A percentile compares a stretch with the other conserved stretches of the same genome.
Evolutionary conservation across 108 stramenopile species (phyloP).

Genomic region (Cyclotella kingstonii): DNA sequence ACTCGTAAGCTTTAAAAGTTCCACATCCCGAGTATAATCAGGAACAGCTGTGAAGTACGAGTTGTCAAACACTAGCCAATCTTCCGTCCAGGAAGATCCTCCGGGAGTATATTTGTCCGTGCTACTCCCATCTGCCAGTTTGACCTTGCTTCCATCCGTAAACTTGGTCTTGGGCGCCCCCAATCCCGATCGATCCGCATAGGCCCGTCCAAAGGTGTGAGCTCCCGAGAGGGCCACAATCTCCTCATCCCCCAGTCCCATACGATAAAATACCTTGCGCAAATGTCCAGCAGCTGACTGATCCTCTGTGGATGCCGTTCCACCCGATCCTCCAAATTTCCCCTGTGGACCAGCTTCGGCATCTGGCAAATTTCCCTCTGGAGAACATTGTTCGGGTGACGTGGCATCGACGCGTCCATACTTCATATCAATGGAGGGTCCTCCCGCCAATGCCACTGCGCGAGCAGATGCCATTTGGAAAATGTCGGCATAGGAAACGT

Average conservation of each 20-base stretch:
- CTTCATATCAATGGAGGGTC: conserved; percentile 74
- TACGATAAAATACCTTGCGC: conserved; percentile 92
- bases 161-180: conserved; percentile 90
- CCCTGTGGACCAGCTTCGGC: conserved; percentile 66
- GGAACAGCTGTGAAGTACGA: conserved; percentile 72
- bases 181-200: conserved; percentile 74
- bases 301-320: conserved; percentile 62
- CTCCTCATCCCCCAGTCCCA: conserved; percentile 93
- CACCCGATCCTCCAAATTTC: conserved; percentile 69
- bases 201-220: conserved; percentile 91
- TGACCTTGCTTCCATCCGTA: conserved; percentile 82
- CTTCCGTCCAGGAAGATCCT: conserved; percentile 82
- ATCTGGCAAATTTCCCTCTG: conserved; percentile 85
- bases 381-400: conserved; percentile 44
- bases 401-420: conserved; percentile 78
- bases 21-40: conserved; percentile 54
- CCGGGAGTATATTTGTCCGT: conserved; percentile 84
- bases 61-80: conserved; percentile 84
- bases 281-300: conserved; percentile 60
- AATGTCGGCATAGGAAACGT: conserved; percentile 74
- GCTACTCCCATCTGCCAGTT: conserved; percentile 78
- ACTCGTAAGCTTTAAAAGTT: conserved; percentile 75
- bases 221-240: conserved; percentile 93
- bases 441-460: conserved; percentile 71
- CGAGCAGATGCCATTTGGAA: conserved; percentile 70